These are phyloP conservation scores for Piloderma croceum DNA, from an alignment of 768 basidiomycete genomes.

Conservation along the genomic window DNA sequence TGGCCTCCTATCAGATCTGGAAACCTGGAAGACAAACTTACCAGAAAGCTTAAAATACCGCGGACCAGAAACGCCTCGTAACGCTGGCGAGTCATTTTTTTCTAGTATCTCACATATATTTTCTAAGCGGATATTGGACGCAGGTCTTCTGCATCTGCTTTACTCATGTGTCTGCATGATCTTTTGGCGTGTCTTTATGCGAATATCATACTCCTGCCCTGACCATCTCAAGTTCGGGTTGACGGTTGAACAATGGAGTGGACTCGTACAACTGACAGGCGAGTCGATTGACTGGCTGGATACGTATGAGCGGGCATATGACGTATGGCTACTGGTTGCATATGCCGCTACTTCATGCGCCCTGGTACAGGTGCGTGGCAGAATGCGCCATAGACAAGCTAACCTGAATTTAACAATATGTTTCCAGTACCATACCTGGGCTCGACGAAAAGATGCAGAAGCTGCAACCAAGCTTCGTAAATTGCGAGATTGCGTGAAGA, in stretches of 20 bases:
- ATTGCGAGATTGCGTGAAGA: slow-evolving; percentile 75
- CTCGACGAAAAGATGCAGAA: slow-evolving; percentile 69
- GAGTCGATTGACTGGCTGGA: slow-evolving; percentile 90
- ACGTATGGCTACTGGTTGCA: slow-evolving; percentile 81
- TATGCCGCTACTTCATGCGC: slow-evolving; percentile 88
- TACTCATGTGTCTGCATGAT: slow-evolving; percentile 92
- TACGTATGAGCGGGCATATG: slow-evolving; percentile 71
- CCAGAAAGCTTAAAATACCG: slow-evolving; percentile 74
- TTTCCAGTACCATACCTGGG: slow-evolving; percentile 87
- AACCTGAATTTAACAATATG: slow-evolving; percentile 3
- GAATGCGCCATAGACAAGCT: background rate
- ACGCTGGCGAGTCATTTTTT: slow-evolving; percentile 50
- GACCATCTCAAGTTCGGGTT: slow-evolving; percentile 83
- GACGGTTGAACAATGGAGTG: slow-evolving; percentile 74
- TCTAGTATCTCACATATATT: background rate
- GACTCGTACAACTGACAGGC: slow-evolving; percentile 64
- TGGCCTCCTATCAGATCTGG: slow-evolving; percentile 56
- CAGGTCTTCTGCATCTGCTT: slow-evolving; percentile 83
- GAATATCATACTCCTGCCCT: slow-evolving; percentile 90
- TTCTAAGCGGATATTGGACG: background rate
- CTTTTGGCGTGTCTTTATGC: slow-evolving; percentile 98
- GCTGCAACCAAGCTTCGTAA: slow-evolving; percentile 72
- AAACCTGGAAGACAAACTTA: slow-evolving; percentile 72
- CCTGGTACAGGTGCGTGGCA: slow-evolving; percentile 72
- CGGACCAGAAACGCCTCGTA: slow-evolving; percentile 59